A percentile compares a stretch with the other conserved stretches of the same genome.
These are phyloP conservation scores for Basidioascus undulatus DNA, from an alignment of 768 basidiomycete genomes.

Conservation along the genomic window DNA sequence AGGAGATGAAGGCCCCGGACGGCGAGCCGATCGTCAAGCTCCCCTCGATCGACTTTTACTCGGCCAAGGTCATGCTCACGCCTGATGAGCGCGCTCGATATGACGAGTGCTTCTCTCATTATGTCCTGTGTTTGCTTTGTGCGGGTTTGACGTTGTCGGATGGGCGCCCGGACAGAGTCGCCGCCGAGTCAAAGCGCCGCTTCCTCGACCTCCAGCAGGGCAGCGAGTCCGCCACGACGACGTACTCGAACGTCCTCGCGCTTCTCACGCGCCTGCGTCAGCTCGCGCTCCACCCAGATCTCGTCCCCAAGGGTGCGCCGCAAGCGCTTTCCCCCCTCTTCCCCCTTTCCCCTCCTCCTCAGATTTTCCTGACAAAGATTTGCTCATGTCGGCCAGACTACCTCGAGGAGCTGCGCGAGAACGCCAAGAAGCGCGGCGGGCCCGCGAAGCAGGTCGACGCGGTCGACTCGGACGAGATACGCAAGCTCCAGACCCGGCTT, in stretches of 20 bases:
- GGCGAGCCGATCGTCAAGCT: constrained; percentile 52
- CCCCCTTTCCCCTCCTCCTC: too few relatives aligned
- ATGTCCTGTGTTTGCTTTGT: constrained; percentile 1
- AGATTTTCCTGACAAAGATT: neutral
- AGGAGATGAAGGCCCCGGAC: constrained; percentile 56
- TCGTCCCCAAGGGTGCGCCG: too few relatives aligned
- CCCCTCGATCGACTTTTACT: constrained; percentile 57
- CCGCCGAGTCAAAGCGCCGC: neutral
- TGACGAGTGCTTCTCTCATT: constrained; percentile 34
- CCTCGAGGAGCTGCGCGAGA: neutral
- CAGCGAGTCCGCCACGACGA: constrained; percentile 26
- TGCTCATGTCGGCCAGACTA: neutral
- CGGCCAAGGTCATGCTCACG: constrained; percentile 38
- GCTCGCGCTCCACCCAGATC: too few relatives aligned
- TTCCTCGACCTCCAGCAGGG: constrained; percentile 39
- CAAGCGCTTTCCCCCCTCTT: too few relatives aligned
- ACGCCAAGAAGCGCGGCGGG: neutral
- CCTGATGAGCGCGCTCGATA: constrained; percentile 17
- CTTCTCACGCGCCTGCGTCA: constrained; percentile 5
- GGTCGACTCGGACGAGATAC: neutral
- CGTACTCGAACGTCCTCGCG: neutral
- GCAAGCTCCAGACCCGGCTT: too few relatives aligned
- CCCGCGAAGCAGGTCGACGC: neutral
- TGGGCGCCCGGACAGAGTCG: constrained; percentile 1
- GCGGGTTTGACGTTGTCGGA: constrained; percentile 4